Conservation (phyloP, 2,329 filamentous ascomycete species). For the Verticillium tricorpus region DNA sequence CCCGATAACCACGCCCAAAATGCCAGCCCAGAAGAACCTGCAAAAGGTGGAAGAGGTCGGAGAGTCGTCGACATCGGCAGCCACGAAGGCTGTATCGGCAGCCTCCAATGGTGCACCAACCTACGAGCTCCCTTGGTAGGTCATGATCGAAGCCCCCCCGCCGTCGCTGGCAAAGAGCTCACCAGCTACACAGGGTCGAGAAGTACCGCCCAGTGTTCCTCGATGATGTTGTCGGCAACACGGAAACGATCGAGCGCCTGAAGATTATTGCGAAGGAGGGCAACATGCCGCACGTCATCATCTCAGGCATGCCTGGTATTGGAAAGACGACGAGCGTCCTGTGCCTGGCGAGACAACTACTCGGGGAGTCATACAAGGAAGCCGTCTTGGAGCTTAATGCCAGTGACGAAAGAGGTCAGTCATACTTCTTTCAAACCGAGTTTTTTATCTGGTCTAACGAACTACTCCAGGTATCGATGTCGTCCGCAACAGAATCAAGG, state of each 20-base stretch:
- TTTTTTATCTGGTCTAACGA: background rate
- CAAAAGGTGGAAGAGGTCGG: constrained; percentile 47
- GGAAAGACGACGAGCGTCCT: constrained; percentile 96
- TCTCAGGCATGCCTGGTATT: constrained; percentile 98
- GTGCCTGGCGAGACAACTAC: constrained; percentile 84
- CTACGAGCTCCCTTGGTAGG: constrained; percentile 78
- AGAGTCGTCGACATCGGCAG: constrained; percentile 57
- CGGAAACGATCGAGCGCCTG: constrained; percentile 91
- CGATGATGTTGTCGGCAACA: constrained; percentile 96
- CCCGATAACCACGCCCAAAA: background rate
- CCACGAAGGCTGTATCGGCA: constrained; percentile 50
- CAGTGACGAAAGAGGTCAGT: constrained; percentile 79
- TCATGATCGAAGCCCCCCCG: constrained; percentile 2
- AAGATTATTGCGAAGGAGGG: constrained; percentile 98
- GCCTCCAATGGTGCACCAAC: constrained; percentile 45
- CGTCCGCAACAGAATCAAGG: constrained; percentile 94
- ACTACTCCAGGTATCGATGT: constrained; percentile 75
- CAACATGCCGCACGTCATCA: constrained; percentile 99
- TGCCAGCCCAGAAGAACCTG: constrained; percentile 37
- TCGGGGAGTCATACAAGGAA: constrained; percentile 94
- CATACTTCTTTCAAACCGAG: background rate
- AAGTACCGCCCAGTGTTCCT: constrained; percentile 95
- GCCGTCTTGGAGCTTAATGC: constrained; percentile 95
- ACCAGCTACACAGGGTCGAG: constrained; percentile 71
- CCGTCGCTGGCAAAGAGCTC: background rate